Evolutionary conservation across 2,329 filamentous ascomycete species (phyloP), one percentile per base, ranked within the genome.

Genomic region (Myriangium duriaei): DNA sequence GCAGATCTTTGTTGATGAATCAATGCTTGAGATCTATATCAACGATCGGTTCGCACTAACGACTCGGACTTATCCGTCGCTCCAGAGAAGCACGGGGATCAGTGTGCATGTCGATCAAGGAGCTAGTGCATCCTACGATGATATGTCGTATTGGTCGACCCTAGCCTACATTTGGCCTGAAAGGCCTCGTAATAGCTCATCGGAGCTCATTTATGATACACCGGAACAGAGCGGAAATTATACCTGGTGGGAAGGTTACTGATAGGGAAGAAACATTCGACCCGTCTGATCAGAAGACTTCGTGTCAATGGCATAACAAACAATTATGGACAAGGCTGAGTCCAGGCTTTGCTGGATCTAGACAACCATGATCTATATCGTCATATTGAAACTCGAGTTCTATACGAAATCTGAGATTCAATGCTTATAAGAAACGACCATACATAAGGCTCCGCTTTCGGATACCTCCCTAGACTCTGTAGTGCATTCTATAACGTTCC

Each of bases 1-100:
- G 51, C 51, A 65, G 38, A 51, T 68, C 41, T 67, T 63, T 49
- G 46, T 68, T 29, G 65, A 69, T 41, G 64, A 64, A 15, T 64
- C 60, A 1, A 49, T 67, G 15, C 49, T 66, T 0, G 65, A 69
- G 49, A 47, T 69, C 18, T 65, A 63, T 43, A 50, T 66, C 29
- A 68, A 68, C 42, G 62, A 58, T 19, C 50, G 58, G 11, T 60
- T 60, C 12, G 53, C 55, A 1, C 45, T 60, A 21, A 51, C 55
- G 1, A 64, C 64, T 4, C 55, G 65, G 28, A 62, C 67, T 31
- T 69, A 68, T 43, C 65, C 64, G 9, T 52, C 51, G 19, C 58
- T 59, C 41, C 52, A 49, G 15, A 64, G 65, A 45, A 63, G 60
- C 38, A 61, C 56, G 1, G 60, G 59, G 4, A 59, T 60, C 28